These are phyloP conservation scores for Aspergillus sp. DNA, from an alignment of 2,329 filamentous ascomycete species.

Conservation along the genomic window DNA sequence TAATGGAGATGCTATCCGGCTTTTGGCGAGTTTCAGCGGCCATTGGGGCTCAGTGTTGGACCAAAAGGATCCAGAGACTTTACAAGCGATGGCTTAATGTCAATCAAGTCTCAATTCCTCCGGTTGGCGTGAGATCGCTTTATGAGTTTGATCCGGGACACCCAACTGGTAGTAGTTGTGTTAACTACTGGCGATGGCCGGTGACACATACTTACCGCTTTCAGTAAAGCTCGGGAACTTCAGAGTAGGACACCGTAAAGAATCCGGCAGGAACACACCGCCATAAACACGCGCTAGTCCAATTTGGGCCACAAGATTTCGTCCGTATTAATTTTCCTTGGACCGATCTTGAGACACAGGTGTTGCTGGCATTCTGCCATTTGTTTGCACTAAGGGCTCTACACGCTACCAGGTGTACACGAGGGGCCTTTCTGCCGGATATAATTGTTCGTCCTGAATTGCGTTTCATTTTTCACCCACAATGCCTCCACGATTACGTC, in stretches of 20 bases:
- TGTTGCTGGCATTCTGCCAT: slow-evolving; percentile 10
- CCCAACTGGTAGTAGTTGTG: not conserved
- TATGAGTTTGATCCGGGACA: not conserved
- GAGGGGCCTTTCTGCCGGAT: not conserved
- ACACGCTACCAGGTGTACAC: not conserved
- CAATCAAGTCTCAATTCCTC: not conserved
- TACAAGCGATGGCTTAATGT: not conserved
- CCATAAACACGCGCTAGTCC: slow-evolving; percentile 15
- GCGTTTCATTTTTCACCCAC: slow-evolving; percentile 18
- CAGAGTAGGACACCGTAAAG: not conserved
- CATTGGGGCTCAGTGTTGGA: slow-evolving; percentile 15
- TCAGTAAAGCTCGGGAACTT: slow-evolving; percentile 11
- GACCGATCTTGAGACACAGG: slow-evolving; percentile 1
- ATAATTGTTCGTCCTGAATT: not conserved
- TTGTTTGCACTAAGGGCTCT: not conserved
- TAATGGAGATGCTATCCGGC: slow-evolving; percentile 45
- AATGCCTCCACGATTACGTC: slow-evolving; percentile 57
- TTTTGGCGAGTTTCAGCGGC: slow-evolving; percentile 25
- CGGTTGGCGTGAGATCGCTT: not conserved
- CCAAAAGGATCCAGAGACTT: not conserved
- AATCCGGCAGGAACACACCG: slow-evolving; percentile 27
- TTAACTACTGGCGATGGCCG: slow-evolving; percentile 10
- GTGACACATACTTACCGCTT: slow-evolving; percentile 11
- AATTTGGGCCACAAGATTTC: slow-evolving; percentile 17
- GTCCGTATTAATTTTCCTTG: slow-evolving; percentile 19